Evolutionary conservation across 2,329 filamentous ascomycete genomes (phyloP).

Genomic region (Zopfia rhizophila): DNA sequence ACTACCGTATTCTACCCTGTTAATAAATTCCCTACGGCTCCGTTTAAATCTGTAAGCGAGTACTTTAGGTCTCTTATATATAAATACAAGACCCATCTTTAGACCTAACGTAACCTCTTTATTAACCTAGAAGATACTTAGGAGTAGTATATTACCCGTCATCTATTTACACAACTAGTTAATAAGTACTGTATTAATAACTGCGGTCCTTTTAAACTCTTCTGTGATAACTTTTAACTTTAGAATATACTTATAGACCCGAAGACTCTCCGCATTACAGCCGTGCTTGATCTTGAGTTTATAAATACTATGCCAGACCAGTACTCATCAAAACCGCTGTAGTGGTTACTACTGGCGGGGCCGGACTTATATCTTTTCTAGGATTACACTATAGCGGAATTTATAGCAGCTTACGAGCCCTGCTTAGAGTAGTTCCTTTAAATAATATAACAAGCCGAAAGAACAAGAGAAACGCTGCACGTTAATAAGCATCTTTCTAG

Average conservation of each 20-base stretch:
- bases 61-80: constrained; percentile 33
- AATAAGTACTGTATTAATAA: constrained; percentile 32
- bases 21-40: constrained; percentile 37
- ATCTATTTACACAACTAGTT: constrained; percentile 25
- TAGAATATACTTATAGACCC: constrained; percentile 54
- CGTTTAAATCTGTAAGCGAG: constrained; percentile 30
- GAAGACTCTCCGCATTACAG: constrained; percentile 48
- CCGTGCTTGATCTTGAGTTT: constrained; percentile 55
- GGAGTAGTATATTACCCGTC: constrained; percentile 32
- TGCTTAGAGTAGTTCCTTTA: too few species aligned
- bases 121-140: constrained; percentile 33
- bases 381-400: constrained; percentile 32
- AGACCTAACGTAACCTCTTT: constrained; percentile 33
- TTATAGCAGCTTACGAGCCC: too few species aligned
- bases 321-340: constrained; percentile 52
- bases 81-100: constrained; percentile 33
- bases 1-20: constrained; percentile 42
- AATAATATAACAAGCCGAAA: too few species aligned
- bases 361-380: constrained; percentile 37
- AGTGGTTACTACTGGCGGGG: constrained; percentile 52
- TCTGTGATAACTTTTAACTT: constrained; percentile 54
- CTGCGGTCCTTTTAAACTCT: constrained; percentile 50
- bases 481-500: too few species aligned
- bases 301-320: constrained; percentile 55
- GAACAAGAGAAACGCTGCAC: too few species aligned